phyloP scores from a whole-genome alignment of 441 rosid species.

The Raphanus hybrid region DNA sequence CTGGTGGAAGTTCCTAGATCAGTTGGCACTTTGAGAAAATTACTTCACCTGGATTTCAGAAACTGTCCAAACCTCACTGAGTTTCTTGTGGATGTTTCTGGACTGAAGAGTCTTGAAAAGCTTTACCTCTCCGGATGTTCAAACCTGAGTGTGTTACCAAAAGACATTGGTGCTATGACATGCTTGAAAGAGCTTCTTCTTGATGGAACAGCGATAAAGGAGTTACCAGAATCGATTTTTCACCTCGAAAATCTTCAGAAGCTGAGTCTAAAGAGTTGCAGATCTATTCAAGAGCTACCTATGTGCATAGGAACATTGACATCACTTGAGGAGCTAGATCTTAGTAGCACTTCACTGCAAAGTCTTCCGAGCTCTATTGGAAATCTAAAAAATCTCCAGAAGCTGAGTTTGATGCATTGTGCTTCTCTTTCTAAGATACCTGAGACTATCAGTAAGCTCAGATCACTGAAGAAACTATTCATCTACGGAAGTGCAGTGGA shows the following conservation, averaged over 20 bases:
- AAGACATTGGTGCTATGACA: conserved; percentile 54
- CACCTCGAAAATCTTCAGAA: conserved; percentile 55
- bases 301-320: conserved; percentile 42
- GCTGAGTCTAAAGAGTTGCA: conserved; percentile 54
- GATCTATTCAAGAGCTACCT: conserved; percentile 51
- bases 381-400: conserved; percentile 53
- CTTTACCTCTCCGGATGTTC: conserved; percentile 59
- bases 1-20: conserved; percentile 55
- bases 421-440: conserved; percentile 50
- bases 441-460: conserved; percentile 47
- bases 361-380: conserved; percentile 57
- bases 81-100: conserved; percentile 61
- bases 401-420: conserved; percentile 51
- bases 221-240: conserved; percentile 54
- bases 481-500: conserved; percentile 35
- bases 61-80: conserved; percentile 50
- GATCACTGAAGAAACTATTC: conserved; percentile 42
- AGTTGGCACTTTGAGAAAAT: conserved; percentile 48
- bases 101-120: conserved; percentile 53
- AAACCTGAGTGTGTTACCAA: conserved; percentile 53
- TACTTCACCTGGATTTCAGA: conserved; percentile 54
- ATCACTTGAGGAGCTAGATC: conserved; percentile 56
- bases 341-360: conserved; percentile 47
- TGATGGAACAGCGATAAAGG: conserved; percentile 51
- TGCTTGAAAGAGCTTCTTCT: conserved; percentile 57